Evolutionary conservation across 352 stramenopile species (phyloP).

Genomic region (Phytophthora tentaculata): DNA sequence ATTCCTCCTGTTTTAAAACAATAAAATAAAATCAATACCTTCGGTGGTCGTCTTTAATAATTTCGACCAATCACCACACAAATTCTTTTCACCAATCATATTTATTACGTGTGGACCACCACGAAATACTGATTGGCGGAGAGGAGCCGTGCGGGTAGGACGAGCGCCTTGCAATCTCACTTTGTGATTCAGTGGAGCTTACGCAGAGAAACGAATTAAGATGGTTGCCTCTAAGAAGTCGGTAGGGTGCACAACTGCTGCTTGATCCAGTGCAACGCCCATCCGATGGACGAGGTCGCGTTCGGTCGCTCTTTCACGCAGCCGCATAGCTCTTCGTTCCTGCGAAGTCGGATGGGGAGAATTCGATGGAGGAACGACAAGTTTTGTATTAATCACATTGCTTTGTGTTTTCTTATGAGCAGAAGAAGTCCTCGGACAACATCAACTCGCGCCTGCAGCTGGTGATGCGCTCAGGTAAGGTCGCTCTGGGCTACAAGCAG

Average conservation of each 20-base stretch:
- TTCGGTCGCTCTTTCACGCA: constrained; percentile 21
- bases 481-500: constrained; percentile 98
- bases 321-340: constrained; percentile 23
- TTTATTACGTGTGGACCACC: constrained; percentile 6
- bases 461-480: constrained; percentile 99
- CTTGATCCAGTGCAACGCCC: constrained; percentile 3
- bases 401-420: constrained; percentile 32
- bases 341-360: constrained; percentile 46
- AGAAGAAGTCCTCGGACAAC: constrained; percentile 98
- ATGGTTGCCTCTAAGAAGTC: constrained; percentile 93
- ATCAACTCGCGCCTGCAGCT: constrained; percentile 99
- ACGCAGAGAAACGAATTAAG: constrained; percentile 69
- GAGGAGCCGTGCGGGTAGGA: background rate
- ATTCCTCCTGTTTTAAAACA: too few species aligned
- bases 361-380: constrained; percentile 42
- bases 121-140: background rate
- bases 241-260: constrained; percentile 53
- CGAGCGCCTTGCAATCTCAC: background rate
- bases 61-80: constrained; percentile 6
- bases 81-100: constrained; percentile 3
- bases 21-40: too few species aligned
- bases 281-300: constrained; percentile 6
- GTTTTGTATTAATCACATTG: constrained; percentile 31
- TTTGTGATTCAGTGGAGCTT: constrained; percentile 70
- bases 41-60: background rate